A percentile compares a stretch with the other conserved stretches of the same genome.
These are phyloP conservation scores for Penicillium decumbens DNA, from an alignment of 2,329 filamentous ascomycete species.

Conservation along the genomic window DNA sequence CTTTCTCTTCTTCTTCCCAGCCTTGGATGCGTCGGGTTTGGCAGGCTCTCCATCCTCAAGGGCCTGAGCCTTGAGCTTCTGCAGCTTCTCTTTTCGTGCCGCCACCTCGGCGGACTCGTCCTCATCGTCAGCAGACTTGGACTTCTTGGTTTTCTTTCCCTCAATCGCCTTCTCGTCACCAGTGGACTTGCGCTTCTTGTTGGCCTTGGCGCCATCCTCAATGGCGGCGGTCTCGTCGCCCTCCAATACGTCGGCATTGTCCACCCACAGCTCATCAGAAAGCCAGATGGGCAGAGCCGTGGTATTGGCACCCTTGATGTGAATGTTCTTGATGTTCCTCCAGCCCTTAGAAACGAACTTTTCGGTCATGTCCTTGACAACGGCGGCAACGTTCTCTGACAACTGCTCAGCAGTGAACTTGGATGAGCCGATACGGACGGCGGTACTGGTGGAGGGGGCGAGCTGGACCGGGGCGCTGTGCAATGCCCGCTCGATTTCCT, in stretches of 20 bases:
- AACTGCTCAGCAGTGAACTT: constrained; percentile 71
- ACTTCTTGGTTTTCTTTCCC: constrained; percentile 40
- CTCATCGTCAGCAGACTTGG: constrained; percentile 36
- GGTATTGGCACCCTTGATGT: constrained; percentile 87
- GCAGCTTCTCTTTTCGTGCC: constrained; percentile 47
- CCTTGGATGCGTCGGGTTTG: constrained; percentile 22
- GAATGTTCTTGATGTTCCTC: constrained; percentile 76
- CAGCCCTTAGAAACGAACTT: constrained; percentile 82
- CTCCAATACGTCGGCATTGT: constrained; percentile 67
- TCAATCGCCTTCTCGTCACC: constrained; percentile 32
- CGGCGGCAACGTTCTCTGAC: constrained; percentile 72
- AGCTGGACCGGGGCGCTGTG: constrained; percentile 75
- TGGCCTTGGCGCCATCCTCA: constrained; percentile 37
- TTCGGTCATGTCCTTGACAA: constrained; percentile 64
- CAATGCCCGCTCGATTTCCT: constrained; percentile 75
- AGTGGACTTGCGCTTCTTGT: constrained; percentile 53
- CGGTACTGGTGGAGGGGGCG: constrained; percentile 70
- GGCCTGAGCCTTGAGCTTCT: constrained; percentile 48
- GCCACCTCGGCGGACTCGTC: constrained; percentile 34
- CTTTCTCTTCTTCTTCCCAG: constrained; percentile 40
- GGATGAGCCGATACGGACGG: constrained; percentile 72
- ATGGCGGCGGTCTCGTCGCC: constrained; percentile 35
- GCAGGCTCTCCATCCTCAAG: constrained; percentile 39
- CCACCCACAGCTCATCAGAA: constrained; percentile 84
- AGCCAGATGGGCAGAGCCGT: constrained; percentile 91